Base-by-base conservation (phyloP, 768 basidiomycete genomes). In the Serendipita vermifera region DNA sequence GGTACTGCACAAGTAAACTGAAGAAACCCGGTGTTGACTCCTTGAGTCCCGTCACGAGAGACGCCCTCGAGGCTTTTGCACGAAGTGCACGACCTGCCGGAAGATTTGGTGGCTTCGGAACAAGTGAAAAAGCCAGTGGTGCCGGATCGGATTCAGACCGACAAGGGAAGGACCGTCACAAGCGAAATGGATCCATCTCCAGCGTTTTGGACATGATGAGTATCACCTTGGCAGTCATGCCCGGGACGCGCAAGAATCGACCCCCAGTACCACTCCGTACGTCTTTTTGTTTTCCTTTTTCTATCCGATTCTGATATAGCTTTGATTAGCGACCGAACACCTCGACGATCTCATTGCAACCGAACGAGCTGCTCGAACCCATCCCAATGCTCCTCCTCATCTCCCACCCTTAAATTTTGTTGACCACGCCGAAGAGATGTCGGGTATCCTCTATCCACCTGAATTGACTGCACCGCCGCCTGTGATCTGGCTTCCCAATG, bases 201-300 rank as follows among this genome's bases (percentile, higher is more conserved):
- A 83, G 82, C 35, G 83, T 89, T 48, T 71, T 89, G 58, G 85
- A 88, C 64, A 85, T 89, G 83, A 87, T 89, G 82, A 81, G 82
- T 58, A 62, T 79, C 56, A 87, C 85, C 15, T 71, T 87, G 38
- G 84, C 85, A 3, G 83, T 87, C 5, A 77, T 77, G 72, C 85
- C 85, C 2, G 76, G 80, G 3, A 70, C 75, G 7, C 66, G 71
- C 48, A 73, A 76, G 54, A 40, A 35, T 6, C 32, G 57, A 55
- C 82, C 83, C 3, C 74, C 82, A 54, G 72, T 86, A 32, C 82
- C 87, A 32, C 72, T 87, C 55, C 71, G 85, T 85, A 68, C 65
- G 82, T 76, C 11, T 33, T 55, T 5, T 33, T 33, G 3, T 61
- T 55, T 64, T 60, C 15, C 29, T 17, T 26, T 15, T 55, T 26